Evolutionary conservation across 2,329 filamentous ascomycete genomes (phyloP).

Genomic region (Orbilia quercus): DNA sequence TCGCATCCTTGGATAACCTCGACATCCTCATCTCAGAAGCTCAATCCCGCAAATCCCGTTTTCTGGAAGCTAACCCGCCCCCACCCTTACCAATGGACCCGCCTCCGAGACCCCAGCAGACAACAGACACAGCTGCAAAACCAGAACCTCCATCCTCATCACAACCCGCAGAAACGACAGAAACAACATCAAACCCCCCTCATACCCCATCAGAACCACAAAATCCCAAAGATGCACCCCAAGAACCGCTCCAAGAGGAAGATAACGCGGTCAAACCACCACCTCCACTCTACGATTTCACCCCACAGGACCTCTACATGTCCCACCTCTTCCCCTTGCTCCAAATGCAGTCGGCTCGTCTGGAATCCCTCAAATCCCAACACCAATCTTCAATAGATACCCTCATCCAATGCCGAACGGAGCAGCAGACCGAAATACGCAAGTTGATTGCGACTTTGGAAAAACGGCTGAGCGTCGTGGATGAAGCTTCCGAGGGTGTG

Average conservation of each 20-base stretch:
- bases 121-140: conserved; percentile 10
- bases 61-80: conserved; percentile 29
- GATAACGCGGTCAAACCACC: conserved; percentile 11
- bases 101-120: conserved; percentile 24
- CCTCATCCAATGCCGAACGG: conserved; percentile 23
- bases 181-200: background rate
- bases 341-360: conserved; percentile 35
- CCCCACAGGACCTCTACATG: conserved; percentile 37
- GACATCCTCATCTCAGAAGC: conserved; percentile 52
- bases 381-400: conserved; percentile 44
- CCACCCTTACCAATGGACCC: conserved; percentile 36
- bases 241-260: background rate
- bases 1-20: conserved; percentile 46
- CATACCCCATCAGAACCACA: background rate
- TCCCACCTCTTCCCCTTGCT: conserved; percentile 47
- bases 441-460: conserved; percentile 36
- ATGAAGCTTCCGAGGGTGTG: conserved; percentile 60
- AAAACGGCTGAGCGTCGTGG: conserved; percentile 29
- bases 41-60: conserved; percentile 26
- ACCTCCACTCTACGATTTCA: conserved; percentile 26
- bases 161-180: background rate
- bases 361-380: conserved; percentile 29
- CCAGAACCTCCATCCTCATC: background rate
- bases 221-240: background rate
- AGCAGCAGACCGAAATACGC: conserved; percentile 40